phyloP scores from a whole-genome alignment of 2,329 filamentous ascomycete genomes.

The Parasarocladium wereldwijsianum region DNA sequence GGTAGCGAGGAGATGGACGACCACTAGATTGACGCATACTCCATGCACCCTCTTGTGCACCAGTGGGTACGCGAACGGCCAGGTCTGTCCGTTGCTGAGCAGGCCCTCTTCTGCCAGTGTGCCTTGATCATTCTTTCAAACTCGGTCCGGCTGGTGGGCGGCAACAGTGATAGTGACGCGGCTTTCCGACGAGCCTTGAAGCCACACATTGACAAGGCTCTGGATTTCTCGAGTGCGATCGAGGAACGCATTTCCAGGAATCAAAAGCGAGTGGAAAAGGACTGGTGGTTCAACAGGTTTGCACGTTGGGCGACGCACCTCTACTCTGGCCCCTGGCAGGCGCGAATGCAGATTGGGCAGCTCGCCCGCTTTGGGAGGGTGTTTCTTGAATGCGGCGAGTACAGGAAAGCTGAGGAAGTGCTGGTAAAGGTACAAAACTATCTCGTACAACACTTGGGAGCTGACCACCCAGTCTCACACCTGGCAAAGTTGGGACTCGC shows the following conservation, averaged over 20 bases:
- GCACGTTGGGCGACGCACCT: no score
- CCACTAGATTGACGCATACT: not conserved
- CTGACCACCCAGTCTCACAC: not conserved
- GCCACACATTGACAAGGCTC: not conserved
- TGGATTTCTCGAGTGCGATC: no score
- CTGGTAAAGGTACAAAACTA: not conserved
- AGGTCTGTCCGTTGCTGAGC: not conserved
- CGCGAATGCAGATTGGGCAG: not conserved
- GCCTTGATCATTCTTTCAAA: not conserved
- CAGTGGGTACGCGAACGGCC: not conserved
- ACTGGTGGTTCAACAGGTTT: no score
- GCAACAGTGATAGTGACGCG: not conserved
- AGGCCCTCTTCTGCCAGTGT: not conserved
- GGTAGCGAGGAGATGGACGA: no score
- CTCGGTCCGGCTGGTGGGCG: not conserved
- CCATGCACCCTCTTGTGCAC: not conserved
- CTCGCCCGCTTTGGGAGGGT: not conserved
- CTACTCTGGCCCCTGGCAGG: not conserved
- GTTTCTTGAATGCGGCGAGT: not conserved
- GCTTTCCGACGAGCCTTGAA: not conserved
- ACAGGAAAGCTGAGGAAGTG: not conserved
- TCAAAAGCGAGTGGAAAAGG: no score
- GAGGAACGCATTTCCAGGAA: no score
- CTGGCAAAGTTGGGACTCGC: not conserved
- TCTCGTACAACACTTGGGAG: not conserved